These are phyloP conservation scores for Ampelomyces quisqualis DNA, from an alignment of 2,329 filamentous ascomycete species.

Conservation along the genomic window DNA sequence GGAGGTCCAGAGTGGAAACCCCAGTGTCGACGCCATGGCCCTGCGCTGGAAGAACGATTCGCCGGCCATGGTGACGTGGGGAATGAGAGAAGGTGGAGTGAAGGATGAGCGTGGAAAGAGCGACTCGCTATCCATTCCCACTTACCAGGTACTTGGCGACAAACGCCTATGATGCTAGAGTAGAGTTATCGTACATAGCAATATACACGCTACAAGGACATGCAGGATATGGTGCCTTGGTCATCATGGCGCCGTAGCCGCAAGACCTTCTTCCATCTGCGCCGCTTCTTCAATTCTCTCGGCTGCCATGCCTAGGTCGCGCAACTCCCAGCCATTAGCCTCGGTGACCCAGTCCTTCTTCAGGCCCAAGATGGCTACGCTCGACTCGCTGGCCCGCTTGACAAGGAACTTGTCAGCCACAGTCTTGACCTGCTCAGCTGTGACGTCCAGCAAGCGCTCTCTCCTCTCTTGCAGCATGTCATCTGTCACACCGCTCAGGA, in stretches of 20 bases:
- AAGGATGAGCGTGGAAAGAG: conserved; percentile 5
- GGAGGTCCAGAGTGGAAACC: no score
- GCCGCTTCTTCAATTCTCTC: conserved; percentile 31
- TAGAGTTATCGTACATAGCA: conserved; percentile 15
- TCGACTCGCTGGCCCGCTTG: conserved; percentile 63
- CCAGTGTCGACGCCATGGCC: no score
- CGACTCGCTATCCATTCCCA: conserved; percentile 12
- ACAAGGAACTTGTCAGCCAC: conserved; percentile 83
- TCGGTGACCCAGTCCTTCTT: conserved; percentile 70
- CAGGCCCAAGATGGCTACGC: conserved; percentile 76
- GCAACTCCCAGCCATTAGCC: conserved; percentile 69
- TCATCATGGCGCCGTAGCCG: conserved; percentile 11
- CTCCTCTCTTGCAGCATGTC: conserved; percentile 86
- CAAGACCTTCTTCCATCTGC: conserved; percentile 19
- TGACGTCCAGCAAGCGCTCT: conserved; percentile 84
- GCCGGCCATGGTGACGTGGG: not conserved
- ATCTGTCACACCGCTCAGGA: conserved; percentile 80
- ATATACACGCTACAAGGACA: conserved; percentile 12
- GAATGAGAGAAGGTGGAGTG: conserved; percentile 1
- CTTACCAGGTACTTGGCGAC: conserved; percentile 9
- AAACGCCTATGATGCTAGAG: conserved; percentile 16
- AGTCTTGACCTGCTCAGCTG: conserved; percentile 72
- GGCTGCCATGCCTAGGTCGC: conserved; percentile 66
- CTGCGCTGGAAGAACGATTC: not conserved
- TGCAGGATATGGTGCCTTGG: conserved; percentile 5